A percentile compares a stretch with the other conserved stretches of the same genome.
phyloP scores from a whole-genome alignment of 2,329 filamentous ascomycete genomes.

The Fusarium albosuccineum region DNA sequence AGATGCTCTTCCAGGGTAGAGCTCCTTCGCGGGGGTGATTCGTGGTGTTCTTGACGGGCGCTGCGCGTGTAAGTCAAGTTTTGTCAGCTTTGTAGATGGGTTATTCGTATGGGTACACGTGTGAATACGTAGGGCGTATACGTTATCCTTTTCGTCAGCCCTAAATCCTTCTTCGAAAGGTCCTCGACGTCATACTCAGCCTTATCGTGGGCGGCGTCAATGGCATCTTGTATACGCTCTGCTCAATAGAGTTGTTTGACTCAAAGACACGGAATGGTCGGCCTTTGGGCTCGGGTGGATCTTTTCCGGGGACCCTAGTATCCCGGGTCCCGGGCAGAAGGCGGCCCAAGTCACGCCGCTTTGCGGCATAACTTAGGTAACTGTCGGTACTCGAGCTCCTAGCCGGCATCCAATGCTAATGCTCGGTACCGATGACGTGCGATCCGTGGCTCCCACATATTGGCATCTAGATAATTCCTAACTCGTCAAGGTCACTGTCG shows the following conservation, averaged over 20 bases:
- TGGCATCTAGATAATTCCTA: not conserved
- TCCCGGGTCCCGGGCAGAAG: not conserved
- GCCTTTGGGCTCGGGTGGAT: not conserved
- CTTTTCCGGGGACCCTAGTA: not conserved
- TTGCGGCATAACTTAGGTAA: slow-evolving; percentile 16
- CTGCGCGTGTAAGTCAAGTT: slow-evolving; percentile 10
- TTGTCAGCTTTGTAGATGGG: not conserved
- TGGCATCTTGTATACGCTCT: not conserved
- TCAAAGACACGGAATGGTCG: slow-evolving; percentile 24
- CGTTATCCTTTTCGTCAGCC: slow-evolving; percentile 14
- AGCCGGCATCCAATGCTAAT: slow-evolving; percentile 5
- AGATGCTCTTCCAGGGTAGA: not conserved
- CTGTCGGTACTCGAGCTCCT: slow-evolving; percentile 16
- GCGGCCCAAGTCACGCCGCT: slow-evolving; percentile 14
- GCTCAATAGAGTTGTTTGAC: not conserved
- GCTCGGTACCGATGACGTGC: slow-evolving; percentile 3
- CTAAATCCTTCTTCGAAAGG: slow-evolving; percentile 7
- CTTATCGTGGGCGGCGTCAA: slow-evolving; percentile 14
- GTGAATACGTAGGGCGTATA: slow-evolving; percentile 3
- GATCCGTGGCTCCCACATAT: slow-evolving; percentile 8
- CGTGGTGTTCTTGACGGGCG: not conserved
- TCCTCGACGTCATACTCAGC: slow-evolving; percentile 21
- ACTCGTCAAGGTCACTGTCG: slow-evolving; percentile 7
- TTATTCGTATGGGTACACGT: not conserved
- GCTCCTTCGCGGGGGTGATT: not conserved